A percentile compares a stretch with the other conserved stretches of the same genome.
phyloP scores from a whole-genome alignment of 306 rosid species.

The Canavalia ensiformis region DNA sequence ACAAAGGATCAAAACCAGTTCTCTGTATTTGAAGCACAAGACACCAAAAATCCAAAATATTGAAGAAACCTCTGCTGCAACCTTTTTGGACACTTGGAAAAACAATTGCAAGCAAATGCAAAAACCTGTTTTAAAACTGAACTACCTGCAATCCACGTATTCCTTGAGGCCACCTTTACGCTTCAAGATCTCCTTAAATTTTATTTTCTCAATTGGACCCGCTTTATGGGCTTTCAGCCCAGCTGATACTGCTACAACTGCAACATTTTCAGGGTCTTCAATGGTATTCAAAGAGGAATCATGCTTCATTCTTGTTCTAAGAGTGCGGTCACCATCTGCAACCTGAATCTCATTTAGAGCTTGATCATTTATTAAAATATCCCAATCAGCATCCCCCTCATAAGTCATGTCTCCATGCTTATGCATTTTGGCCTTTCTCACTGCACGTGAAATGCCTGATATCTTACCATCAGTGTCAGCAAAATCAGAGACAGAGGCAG shows the following conservation, averaged over 20 bases:
- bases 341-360: constrained; percentile 58
- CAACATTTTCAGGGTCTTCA: constrained; percentile 76
- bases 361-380: constrained; percentile 66
- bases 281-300: constrained; percentile 67
- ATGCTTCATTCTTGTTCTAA: constrained; percentile 62
- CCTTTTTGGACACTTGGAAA: constrained; percentile 38
- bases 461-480: constrained; percentile 63
- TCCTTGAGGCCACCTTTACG: constrained; percentile 97
- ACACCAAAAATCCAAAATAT: constrained; percentile 25
- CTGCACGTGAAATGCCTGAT: constrained; percentile 59
- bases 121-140: constrained; percentile 46
- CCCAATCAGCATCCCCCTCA: constrained; percentile 99
- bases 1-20: constrained; percentile 22
- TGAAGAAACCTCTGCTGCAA: constrained; percentile 13
- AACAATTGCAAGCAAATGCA: constrained; percentile 47
- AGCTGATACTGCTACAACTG: constrained; percentile 93
- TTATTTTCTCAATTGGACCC: constrained; percentile 91
- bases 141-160: constrained; percentile 88
- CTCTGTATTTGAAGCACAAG: constrained; percentile 24
- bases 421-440: constrained; percentile 71
- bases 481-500: constrained; percentile 60
- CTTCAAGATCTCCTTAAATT: constrained; percentile 93
- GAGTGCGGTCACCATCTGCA: constrained; percentile 59
- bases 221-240: constrained; percentile 90
- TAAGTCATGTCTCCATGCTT: constrained; percentile 98